These are phyloP conservation scores for Linnemannia hyalina DNA, from an alignment of 192 early-diverging fungal species.

Conservation along the genomic window DNA sequence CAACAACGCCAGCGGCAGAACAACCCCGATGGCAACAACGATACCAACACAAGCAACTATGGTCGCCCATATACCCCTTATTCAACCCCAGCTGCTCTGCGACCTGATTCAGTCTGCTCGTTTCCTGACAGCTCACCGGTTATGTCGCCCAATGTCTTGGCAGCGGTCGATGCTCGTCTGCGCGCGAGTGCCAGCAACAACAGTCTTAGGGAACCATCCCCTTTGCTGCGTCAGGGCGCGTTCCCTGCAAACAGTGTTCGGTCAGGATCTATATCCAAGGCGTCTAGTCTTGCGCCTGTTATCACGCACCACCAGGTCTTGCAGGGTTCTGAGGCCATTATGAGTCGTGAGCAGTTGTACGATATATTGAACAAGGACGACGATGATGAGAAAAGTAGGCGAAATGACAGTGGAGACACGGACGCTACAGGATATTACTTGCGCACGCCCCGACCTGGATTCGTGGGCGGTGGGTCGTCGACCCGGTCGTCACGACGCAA, in stretches of 20 bases:
- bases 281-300: background rate
- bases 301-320: conserved; percentile 18
- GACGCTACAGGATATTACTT: background rate
- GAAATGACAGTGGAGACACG: background rate
- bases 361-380: conserved; percentile 27
- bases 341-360: conserved; percentile 21
- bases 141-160: conserved; percentile 28
- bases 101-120: conserved; percentile 22
- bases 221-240: background rate
- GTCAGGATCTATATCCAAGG: background rate
- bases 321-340: conserved; percentile 2
- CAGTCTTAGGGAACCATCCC: background rate
- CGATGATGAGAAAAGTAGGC: background rate
- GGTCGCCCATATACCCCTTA: background rate
- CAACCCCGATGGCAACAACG: background rate
- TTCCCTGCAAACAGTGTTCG: background rate
- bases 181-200: conserved; percentile 5
- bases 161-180: conserved; percentile 20
- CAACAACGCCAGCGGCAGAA: background rate
- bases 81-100: background rate
- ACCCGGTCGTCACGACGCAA: conserved; percentile 5
- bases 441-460: conserved; percentile 11
- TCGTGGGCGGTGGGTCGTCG: conserved; percentile 2
- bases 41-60: background rate
- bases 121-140: conserved; percentile 19